These are phyloP conservation scores for Penicillium sp. DNA, from an alignment of 2,329 filamentous ascomycete species.

Conservation along the genomic window DNA sequence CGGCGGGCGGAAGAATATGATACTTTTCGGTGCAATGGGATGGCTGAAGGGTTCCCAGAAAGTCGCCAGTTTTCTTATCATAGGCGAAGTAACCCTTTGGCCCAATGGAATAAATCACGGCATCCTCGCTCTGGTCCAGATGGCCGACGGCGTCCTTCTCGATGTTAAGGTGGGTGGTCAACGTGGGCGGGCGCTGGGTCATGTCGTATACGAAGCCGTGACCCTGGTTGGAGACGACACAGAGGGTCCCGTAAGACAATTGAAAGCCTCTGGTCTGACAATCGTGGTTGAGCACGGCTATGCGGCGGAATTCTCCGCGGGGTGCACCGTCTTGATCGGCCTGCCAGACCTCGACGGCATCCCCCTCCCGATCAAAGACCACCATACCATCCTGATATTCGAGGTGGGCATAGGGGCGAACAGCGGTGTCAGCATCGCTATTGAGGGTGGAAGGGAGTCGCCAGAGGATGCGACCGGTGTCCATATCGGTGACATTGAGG, in stretches of 20 bases:
- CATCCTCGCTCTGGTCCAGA: slow-evolving; percentile 47
- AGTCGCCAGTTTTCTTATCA: slow-evolving; percentile 44
- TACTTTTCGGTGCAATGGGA: slow-evolving; percentile 36
- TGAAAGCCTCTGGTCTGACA: slow-evolving; percentile 53
- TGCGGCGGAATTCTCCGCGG: slow-evolving; percentile 46
- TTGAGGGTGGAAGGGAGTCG: slow-evolving; percentile 34
- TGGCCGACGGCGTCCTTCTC: slow-evolving; percentile 50
- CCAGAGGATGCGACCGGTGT: slow-evolving; percentile 48
- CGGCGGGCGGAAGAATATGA: slow-evolving; percentile 38
- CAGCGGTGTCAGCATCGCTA: slow-evolving; percentile 32
- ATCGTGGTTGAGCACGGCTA: slow-evolving; percentile 48
- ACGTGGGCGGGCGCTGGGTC: slow-evolving; percentile 36
- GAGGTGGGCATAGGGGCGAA: slow-evolving; percentile 51
- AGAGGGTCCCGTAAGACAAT: slow-evolving; percentile 48
- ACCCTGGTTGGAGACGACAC: slow-evolving; percentile 51
- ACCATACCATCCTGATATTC: slow-evolving; percentile 54
- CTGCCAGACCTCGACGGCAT: slow-evolving; percentile 53
- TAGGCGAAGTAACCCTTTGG: slow-evolving; percentile 48
- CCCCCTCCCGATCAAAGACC: slow-evolving; percentile 51
- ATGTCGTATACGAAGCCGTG: slow-evolving; percentile 54
- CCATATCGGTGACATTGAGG: slow-evolving; percentile 53
- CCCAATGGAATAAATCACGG: slow-evolving; percentile 52
- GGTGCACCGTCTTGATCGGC: slow-evolving; percentile 37
- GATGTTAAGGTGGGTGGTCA: slow-evolving; percentile 44
- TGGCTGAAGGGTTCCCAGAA: slow-evolving; percentile 45